These are phyloP conservation scores for Dothistroma pini DNA, from an alignment of 2,329 filamentous ascomycete species.

Conservation along the genomic window DNA sequence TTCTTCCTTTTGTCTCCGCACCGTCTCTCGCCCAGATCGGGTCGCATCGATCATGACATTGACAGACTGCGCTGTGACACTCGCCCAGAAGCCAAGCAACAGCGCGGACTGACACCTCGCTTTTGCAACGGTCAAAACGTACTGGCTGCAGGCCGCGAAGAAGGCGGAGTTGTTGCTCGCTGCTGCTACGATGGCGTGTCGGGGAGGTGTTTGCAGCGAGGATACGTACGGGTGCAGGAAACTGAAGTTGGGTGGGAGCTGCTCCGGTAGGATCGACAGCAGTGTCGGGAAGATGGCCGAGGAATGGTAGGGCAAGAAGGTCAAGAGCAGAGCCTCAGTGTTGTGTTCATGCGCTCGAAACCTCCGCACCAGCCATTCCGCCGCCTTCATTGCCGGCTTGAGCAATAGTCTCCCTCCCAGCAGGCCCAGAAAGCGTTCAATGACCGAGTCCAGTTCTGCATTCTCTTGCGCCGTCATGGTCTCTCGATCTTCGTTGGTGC, in stretches of 20 bases:
- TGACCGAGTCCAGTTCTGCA: conserved; percentile 68
- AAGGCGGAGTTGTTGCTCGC: conserved; percentile 75
- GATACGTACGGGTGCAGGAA: conserved; percentile 85
- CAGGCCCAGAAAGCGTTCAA: conserved; percentile 80
- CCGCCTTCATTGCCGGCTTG: conserved; percentile 80
- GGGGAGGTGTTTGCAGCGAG: conserved; percentile 69
- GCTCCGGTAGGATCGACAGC: conserved; percentile 78
- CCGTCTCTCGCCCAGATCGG: conserved; percentile 68
- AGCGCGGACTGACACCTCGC: conserved; percentile 70
- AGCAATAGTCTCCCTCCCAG: conserved; percentile 73
- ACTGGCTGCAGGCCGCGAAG: conserved; percentile 70
- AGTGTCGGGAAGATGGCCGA: conserved; percentile 81
- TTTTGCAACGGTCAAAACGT: conserved; percentile 71
- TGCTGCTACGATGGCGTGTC: conserved; percentile 78
- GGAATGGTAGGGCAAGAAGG: conserved; percentile 89
- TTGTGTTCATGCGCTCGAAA: conserved; percentile 96
- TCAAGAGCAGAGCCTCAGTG: conserved; percentile 69
- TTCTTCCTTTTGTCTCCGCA: conserved; percentile 78
- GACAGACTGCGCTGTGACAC: conserved; percentile 79
- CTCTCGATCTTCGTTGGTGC: conserved; percentile 79
- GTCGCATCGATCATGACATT: conserved; percentile 75
- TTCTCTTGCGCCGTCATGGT: conserved; percentile 82
- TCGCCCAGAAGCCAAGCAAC: conserved; percentile 85
- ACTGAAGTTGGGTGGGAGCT: conserved; percentile 69
- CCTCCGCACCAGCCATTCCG: conserved; percentile 91